Evolutionary conservation across 163 green algal genomes (phyloP), one percentile per base, ranked within the genome.

Genomic region (Chlorella variabilis): DNA sequence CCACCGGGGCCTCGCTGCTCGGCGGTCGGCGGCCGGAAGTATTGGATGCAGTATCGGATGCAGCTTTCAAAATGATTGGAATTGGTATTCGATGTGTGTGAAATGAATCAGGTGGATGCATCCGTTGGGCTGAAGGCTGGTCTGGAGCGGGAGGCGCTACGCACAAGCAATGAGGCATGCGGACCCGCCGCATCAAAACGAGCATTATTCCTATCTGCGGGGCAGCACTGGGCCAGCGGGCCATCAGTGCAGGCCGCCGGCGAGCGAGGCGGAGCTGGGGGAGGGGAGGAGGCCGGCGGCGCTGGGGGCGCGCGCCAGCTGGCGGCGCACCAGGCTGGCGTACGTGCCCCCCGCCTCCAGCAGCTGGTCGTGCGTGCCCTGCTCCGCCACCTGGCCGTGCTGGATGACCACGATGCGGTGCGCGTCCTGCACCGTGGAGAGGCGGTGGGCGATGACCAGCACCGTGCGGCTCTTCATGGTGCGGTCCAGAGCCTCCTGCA

Each of bases 371-470:
- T 93, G 90, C 3, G 71, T 87, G 41, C 90, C 90, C 51, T 86
- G 56, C 83, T 93, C 90, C 5, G 80, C 82, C 49, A 93, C 83
- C 21, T 41, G n/a, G 18, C 89, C 89, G 36, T 83, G 78, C 41
- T 86, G 59, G 29, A 92, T 68, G 39, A 95, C 90, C 61, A 89
- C 38, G 71, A 95, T 93, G 76, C 83, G 74, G 82, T 90, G 65
- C 36, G 91, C 89, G 75, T 89, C 84, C 49, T 90, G 87, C 17
- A 97, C 87, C 1, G 93, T 97, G 48, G 82, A 92, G 25, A 97
- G 84, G 13, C 83, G 71, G 82, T 97, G 93, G 0, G 93, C 93
- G 61, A 96, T 93, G 38, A 96, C 88, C 17, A 96, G 76, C 13
- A 94, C 90, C 8, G 93, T 96, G 61, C 92, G 87, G 31, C 87